Evolutionary conservation across 2,329 filamentous ascomycete species (phyloP).

Genomic region (Hypoxylon sp.): DNA sequence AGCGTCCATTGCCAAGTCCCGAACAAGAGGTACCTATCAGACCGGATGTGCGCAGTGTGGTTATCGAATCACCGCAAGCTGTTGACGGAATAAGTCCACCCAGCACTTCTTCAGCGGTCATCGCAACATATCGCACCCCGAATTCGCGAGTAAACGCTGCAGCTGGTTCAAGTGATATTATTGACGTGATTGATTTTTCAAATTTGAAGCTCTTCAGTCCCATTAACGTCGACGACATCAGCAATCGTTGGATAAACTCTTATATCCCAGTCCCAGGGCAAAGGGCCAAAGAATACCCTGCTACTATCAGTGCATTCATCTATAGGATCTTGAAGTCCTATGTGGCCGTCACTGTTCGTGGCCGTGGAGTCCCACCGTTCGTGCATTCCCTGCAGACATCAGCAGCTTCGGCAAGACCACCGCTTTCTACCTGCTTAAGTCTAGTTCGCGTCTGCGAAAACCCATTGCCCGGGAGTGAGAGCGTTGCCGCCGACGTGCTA

Average conservation of each 20-base stretch:
- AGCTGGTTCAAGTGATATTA: no score
- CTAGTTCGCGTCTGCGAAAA: slow-evolving; percentile 52
- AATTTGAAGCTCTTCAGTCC: slow-evolving; percentile 52
- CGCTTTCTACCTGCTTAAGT: slow-evolving; percentile 53
- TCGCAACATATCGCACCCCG: not conserved
- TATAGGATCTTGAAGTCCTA: slow-evolving; percentile 56
- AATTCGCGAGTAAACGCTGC: no score
- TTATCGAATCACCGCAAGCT: slow-evolving; percentile 3
- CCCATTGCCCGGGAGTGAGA: slow-evolving; percentile 47
- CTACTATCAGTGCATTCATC: slow-evolving; percentile 51
- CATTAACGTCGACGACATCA: slow-evolving; percentile 57
- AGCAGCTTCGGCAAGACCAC: slow-evolving; percentile 37
- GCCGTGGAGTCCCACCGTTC: slow-evolving; percentile 54
- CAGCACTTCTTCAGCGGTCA: not conserved
- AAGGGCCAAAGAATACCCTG: slow-evolving; percentile 52
- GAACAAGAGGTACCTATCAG: slow-evolving; percentile 1
- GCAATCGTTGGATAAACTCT: slow-evolving; percentile 58
- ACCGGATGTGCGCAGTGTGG: not conserved
- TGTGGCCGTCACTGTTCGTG: slow-evolving; percentile 48
- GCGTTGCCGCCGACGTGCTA: slow-evolving; percentile 47
- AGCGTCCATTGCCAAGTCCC: slow-evolving; percentile 1
- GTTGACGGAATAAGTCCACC: slow-evolving; percentile 4
- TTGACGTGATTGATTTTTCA: slow-evolving; percentile 51
- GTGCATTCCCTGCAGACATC: slow-evolving; percentile 52
- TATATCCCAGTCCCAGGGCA: slow-evolving; percentile 57